Evolutionary conservation across 164 flowering plant species (phyloP), one percentile per base, ranked within the genome.

Genomic region (Kingdonia uniflora): DNA sequence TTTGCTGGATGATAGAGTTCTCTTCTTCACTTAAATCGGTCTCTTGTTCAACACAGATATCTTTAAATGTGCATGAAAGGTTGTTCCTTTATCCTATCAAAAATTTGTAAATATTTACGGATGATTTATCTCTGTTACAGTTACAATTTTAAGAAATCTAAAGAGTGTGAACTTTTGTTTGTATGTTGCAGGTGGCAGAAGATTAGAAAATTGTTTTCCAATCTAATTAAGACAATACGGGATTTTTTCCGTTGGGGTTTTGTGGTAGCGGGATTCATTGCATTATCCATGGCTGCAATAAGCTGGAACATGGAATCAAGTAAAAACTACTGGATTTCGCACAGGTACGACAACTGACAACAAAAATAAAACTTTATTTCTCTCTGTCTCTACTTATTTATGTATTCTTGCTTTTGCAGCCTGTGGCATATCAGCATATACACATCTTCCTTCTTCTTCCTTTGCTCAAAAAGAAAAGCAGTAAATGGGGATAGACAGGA

Each of bases 251-350:
- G 73, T 5, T 85, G 98, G 98, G 73, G 57, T 14, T 87, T 78
- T 58, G 19, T 85, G 6, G 29, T 87, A 2, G 73, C 72, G 3
- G 98, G 98, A 41, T 72, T 72, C 42, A 24, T 55, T 56, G 73
- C 80, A 42, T 58, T 85, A 13, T 62, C 81, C 42, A 67, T 84
- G 79, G 98, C 98, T 57, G 96, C 69, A 47, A 64, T 74, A 19
- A 81, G 91, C 78, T 80, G 95, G 95, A 76, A 58, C 19, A 59
- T 92, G 42, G 98, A 84, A 72, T 68, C 63, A 58, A 72, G 70
- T 62, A 63, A 74, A 68, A 88, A 46, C 67, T 92, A 92, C 75
- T 92, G 98, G 98, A 77, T 92, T 65, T 92, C 90, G 95, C 98
- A 92, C 77, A 92, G 96, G 98, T 92, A 78, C 51, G 43, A 35